Percentiles rank a stretch among this genome's conserved stretches.
These are phyloP conservation scores for Saprolegnia parasitica DNA, from an alignment of 352 stramenopile genomes.

Conservation along the genomic window DNA sequence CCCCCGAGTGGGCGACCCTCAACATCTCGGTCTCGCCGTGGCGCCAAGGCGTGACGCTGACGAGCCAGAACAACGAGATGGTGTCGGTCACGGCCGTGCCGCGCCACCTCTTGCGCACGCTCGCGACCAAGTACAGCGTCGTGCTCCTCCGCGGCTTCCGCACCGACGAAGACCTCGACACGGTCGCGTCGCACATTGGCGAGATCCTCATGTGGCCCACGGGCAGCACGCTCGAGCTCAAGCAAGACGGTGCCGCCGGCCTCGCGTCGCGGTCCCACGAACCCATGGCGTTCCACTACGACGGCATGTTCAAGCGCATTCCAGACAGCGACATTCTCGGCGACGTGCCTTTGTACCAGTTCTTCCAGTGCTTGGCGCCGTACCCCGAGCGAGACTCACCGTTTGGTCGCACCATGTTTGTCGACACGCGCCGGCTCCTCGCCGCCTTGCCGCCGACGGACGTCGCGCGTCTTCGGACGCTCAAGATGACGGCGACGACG, in stretches of 20 bases:
- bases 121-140: conserved; percentile 18
- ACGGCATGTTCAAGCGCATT: conserved; percentile 28
- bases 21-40: not conserved
- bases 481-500: not conserved
- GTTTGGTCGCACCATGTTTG: not conserved
- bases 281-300: conserved; percentile 24
- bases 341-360: conserved; percentile 25
- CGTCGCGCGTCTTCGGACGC: not conserved
- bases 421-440: not conserved
- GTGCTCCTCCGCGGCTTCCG: conserved; percentile 22
- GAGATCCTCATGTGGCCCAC: conserved; percentile 4
- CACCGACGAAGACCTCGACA: not conserved
- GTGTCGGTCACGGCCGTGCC: not conserved
- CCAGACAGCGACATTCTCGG: conserved; percentile 13
- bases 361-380: conserved; percentile 27
- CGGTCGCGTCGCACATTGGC: not conserved
- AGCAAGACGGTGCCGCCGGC: not conserved
- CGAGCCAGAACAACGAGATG: not conserved
- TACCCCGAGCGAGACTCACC: conserved; percentile 11
- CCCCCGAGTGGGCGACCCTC: not conserved
- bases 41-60: not conserved
- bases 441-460: not conserved
- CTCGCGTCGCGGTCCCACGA: conserved; percentile 11
- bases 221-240: conserved; percentile 20
- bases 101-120: not conserved